These are phyloP conservation scores for Ceratocystis lukuohia DNA, from an alignment of 2,329 filamentous ascomycete species.

Conservation along the genomic window DNA sequence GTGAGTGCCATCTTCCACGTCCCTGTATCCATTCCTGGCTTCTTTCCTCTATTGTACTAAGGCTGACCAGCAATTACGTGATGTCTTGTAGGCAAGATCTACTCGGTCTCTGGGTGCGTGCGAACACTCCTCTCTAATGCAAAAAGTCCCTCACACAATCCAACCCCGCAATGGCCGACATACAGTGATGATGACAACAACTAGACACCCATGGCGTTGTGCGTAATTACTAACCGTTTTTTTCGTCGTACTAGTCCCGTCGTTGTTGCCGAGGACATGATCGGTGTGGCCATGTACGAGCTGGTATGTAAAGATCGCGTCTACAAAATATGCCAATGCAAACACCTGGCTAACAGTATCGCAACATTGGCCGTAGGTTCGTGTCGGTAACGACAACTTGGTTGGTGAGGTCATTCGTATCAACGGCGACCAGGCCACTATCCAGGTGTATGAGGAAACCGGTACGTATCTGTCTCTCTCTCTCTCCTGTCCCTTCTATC, in stretches of 20 bases:
- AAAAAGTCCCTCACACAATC: slow-evolving; percentile 17
- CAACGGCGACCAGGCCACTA: slow-evolving; percentile 85
- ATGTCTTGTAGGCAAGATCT: slow-evolving; percentile 41
- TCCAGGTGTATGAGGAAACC: slow-evolving; percentile 99
- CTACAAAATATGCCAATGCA: slow-evolving; percentile 1
- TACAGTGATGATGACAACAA: neutral
- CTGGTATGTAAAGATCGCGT: slow-evolving; percentile 46
- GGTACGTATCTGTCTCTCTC: slow-evolving; percentile 42
- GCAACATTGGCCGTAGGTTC: slow-evolving; percentile 44
- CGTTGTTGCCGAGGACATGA: slow-evolving; percentile 95
- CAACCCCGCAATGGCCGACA: slow-evolving; percentile 16
- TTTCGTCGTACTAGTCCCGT: slow-evolving; percentile 50
- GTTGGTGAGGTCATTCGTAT: slow-evolving; percentile 98
- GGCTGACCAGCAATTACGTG: neutral
- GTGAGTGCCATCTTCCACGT: slow-evolving; percentile 8
- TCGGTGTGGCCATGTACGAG: slow-evolving; percentile 99
- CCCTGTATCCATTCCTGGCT: neutral
- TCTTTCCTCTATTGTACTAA: neutral
- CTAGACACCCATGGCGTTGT: slow-evolving; percentile 7
- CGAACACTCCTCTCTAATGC: slow-evolving; percentile 21
- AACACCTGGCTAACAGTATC: neutral
- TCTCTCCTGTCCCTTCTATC: neutral
- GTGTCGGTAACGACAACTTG: slow-evolving; percentile 80
- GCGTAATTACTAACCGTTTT: slow-evolving; percentile 25
- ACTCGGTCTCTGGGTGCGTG: slow-evolving; percentile 48